Evolutionary conservation across 176 grass and related monocot species (phyloP).

Genomic region (Secale cereale): DNA sequence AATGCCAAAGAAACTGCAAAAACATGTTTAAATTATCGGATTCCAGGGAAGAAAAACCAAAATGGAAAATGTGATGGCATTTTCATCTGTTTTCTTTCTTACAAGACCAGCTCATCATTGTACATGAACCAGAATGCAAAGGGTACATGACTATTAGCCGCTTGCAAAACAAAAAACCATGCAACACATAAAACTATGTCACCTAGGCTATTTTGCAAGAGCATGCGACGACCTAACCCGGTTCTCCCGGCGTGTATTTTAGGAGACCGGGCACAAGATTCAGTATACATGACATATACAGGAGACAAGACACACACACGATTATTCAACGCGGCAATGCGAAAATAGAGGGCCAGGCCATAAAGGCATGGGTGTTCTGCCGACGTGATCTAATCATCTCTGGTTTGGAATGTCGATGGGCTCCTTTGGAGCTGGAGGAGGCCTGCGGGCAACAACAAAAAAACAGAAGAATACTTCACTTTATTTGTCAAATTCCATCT

Average conservation of each 20-base stretch:
- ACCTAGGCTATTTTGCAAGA: neutral
- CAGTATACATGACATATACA: slow-evolving; percentile 16
- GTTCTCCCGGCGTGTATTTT: neutral
- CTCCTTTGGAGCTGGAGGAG: slow-evolving; percentile 20
- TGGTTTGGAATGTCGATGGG: slow-evolving; percentile 22
- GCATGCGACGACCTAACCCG: neutral
- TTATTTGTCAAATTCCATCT: neutral
- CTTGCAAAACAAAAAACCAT: neutral
- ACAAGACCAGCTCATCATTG: neutral
- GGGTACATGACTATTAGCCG: neutral
- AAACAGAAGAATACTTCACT: neutral
- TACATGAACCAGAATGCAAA: neutral
- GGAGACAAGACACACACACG: neutral
- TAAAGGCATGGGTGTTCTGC: neutral
- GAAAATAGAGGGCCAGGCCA: neutral
- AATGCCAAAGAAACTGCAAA: neutral
- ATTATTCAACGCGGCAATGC: neutral
- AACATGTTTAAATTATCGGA: neutral
- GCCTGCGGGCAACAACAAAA: slow-evolving; percentile 33
- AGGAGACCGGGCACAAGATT: neutral
- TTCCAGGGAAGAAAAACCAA: neutral
- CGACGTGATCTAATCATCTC: slow-evolving; percentile 53
- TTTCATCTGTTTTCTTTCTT: neutral
- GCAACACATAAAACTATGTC: slow-evolving; percentile 1
- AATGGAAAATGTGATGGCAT: neutral